These are phyloP conservation scores for Apiospora saccharicola DNA, from an alignment of 2,329 filamentous ascomycete genomes.

Conservation along the genomic window DNA sequence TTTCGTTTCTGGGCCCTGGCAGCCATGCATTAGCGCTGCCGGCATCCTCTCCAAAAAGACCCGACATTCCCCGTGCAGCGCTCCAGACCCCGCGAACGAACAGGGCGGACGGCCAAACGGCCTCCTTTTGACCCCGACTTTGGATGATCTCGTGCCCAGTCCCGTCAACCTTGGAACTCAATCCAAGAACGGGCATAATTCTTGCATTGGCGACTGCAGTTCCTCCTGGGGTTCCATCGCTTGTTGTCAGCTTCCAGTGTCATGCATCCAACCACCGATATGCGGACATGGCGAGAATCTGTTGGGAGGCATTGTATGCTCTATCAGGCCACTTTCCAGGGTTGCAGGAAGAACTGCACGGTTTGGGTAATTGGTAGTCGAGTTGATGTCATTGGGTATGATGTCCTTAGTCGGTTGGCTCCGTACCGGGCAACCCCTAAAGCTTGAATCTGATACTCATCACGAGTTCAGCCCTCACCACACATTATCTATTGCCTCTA, in stretches of 20 bases:
- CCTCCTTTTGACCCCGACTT: slow-evolving; percentile 1
- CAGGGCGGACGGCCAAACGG: slow-evolving; percentile 7
- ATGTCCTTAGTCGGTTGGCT: background rate
- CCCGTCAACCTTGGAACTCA: background rate
- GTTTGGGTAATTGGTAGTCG: slow-evolving; percentile 9
- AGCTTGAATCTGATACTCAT: background rate
- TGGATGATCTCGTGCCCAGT: slow-evolving; percentile 3
- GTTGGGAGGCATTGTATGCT: slow-evolving; percentile 2
- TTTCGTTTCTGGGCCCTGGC: background rate
- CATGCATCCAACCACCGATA: background rate
- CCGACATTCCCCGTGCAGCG: slow-evolving; percentile 13
- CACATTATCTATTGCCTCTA: background rate
- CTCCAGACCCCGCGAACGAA: slow-evolving; percentile 5
- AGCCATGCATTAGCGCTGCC: slow-evolving; percentile 8
- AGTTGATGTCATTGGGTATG: background rate
- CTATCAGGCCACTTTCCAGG: background rate
- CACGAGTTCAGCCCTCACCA: background rate
- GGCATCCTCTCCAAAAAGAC: slow-evolving; percentile 7
- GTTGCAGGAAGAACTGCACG: background rate
- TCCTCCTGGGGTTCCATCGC: background rate
- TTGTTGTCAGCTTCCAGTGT: background rate
- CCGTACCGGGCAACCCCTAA: slow-evolving; percentile 2
- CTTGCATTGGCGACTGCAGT: background rate
- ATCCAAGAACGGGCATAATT: slow-evolving; percentile 11
- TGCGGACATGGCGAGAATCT: background rate